Percentiles rank a stretch among this genome's conserved stretches.
Conservation (phyloP, 768 basidiomycete genomes). For the Naganishia kalamii region DNA sequence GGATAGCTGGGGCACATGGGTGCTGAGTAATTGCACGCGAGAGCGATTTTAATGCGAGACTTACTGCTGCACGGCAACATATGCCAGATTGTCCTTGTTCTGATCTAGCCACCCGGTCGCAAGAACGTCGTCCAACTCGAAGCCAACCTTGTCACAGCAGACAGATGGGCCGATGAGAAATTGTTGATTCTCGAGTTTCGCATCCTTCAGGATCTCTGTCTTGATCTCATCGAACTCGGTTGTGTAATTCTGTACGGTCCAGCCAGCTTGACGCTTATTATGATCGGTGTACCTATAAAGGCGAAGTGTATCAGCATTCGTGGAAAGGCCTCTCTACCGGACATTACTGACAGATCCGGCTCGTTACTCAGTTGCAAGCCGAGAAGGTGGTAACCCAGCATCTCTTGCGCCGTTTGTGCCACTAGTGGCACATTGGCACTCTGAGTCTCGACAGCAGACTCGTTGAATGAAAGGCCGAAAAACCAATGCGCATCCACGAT, state of each 20-base stretch:
- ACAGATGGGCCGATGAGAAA: conserved; percentile 62
- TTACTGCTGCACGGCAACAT: conserved; percentile 45
- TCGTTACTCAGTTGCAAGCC: conserved; percentile 71
- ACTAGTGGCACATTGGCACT: conserved; percentile 52
- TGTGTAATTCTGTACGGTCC: conserved; percentile 50
- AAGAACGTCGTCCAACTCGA: conserved; percentile 51
- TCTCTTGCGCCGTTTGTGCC: conserved; percentile 56
- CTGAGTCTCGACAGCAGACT: conserved; percentile 49
- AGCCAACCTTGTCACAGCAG: conserved; percentile 50
- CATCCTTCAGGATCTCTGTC: conserved; percentile 49
- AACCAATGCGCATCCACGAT: conserved; percentile 64
- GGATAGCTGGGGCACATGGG: conserved; percentile 31
- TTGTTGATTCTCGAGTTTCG: conserved; percentile 49
- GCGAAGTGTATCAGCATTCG: not conserved
- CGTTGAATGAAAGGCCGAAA: conserved; percentile 56
- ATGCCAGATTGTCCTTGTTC: conserved; percentile 37
- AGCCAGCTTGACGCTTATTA: conserved; percentile 35
- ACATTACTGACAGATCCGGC: conserved; percentile 58
- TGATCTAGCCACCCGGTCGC: conserved; percentile 41
- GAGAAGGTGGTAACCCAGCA: conserved; percentile 62
- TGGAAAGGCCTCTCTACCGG: not conserved
- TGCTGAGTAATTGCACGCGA: not conserved
- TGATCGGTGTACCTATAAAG: conserved; percentile 40
- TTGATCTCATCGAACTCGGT: conserved; percentile 55
- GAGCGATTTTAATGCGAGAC: not conserved